These are phyloP conservation scores for Phialophora verrucosa DNA, from an alignment of 2,329 filamentous ascomycete genomes.

Conservation along the genomic window DNA sequence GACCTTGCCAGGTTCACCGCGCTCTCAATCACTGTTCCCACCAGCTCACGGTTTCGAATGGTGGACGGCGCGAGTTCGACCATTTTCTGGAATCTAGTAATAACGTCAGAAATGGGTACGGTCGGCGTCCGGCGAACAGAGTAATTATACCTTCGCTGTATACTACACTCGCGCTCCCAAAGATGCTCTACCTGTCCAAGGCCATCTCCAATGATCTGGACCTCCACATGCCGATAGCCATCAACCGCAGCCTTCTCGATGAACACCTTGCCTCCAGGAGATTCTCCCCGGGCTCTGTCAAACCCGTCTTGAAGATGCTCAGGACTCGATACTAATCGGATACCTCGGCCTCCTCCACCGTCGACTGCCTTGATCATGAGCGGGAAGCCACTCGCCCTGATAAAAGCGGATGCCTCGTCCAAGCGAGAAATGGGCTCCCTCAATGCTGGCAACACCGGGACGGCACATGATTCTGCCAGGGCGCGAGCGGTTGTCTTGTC, in stretches of 20 bases:
- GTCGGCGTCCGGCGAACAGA: slow-evolving; percentile 59
- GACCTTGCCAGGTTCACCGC: no score
- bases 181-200: slow-evolving; percentile 49
- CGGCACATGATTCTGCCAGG: slow-evolving; percentile 35
- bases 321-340: slow-evolving; percentile 47
- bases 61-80: slow-evolving; percentile 29
- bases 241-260: slow-evolving; percentile 54
- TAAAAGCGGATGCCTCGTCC: slow-evolving; percentile 27
- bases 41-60: slow-evolving; percentile 43
- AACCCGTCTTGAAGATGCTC: slow-evolving; percentile 44
- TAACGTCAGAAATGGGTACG: slow-evolving; percentile 45
- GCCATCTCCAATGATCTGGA: slow-evolving; percentile 58
- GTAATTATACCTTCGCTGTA: slow-evolving; percentile 56
- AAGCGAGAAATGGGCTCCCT: slow-evolving; percentile 12
- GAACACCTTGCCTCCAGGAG: slow-evolving; percentile 51
- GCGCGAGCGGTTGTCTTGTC: slow-evolving; percentile 41
- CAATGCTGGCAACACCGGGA: slow-evolving; percentile 33
- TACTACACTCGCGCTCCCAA: slow-evolving; percentile 58
- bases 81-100: slow-evolving; percentile 28
- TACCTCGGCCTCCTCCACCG: slow-evolving; percentile 55
- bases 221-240: slow-evolving; percentile 55
- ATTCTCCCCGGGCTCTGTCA: slow-evolving; percentile 48
- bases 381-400: slow-evolving; percentile 43
- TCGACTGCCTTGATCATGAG: slow-evolving; percentile 57
- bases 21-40: slow-evolving; percentile 31